These are phyloP conservation scores for Colletotrichum orbiculare DNA, from an alignment of 2,329 filamentous ascomycete genomes.

Conservation along the genomic window DNA sequence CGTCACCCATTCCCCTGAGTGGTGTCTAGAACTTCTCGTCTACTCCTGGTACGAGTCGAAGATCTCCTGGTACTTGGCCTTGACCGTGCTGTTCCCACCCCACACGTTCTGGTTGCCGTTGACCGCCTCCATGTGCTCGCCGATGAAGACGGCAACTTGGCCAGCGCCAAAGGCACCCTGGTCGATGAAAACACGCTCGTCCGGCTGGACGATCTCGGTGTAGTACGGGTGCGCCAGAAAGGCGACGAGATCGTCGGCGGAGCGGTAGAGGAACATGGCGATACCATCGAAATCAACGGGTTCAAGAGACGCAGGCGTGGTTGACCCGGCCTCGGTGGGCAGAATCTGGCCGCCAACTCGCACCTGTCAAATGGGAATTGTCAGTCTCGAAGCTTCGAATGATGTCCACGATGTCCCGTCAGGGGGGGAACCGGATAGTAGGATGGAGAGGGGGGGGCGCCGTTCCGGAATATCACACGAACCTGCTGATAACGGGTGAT, in stretches of 20 bases:
- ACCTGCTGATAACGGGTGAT: slow-evolving; percentile 45
- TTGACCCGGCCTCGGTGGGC: slow-evolving; percentile 39
- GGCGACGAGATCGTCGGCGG: slow-evolving; percentile 37
- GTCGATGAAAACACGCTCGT: slow-evolving; percentile 45
- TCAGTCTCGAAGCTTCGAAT: not conserved
- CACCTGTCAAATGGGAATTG: slow-evolving; percentile 34
- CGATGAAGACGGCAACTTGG: slow-evolving; percentile 43
- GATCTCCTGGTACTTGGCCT: slow-evolving; percentile 39
- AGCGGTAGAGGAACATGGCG: slow-evolving; percentile 45
- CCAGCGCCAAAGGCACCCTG: slow-evolving; percentile 42
- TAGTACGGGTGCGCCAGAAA: slow-evolving; percentile 46
- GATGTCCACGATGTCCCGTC: not conserved
- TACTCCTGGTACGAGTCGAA: slow-evolving; percentile 36
- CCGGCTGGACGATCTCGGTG: slow-evolving; percentile 42
- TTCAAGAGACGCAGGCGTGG: slow-evolving; percentile 36
- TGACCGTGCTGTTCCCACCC: slow-evolving; percentile 37
- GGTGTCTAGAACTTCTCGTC: too few relatives aligned
- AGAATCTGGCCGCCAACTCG: slow-evolving; percentile 42
- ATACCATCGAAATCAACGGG: slow-evolving; percentile 44
- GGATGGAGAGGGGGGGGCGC: not conserved
- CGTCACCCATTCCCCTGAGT: too few relatives aligned
- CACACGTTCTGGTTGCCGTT: slow-evolving; percentile 41
- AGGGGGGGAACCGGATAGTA: not conserved
- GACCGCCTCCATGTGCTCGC: slow-evolving; percentile 41
- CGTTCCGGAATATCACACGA: slow-evolving; percentile 4